phyloP scores from a whole-genome alignment of 345 rosid genomes.

The Atalantia buxifolia region DNA sequence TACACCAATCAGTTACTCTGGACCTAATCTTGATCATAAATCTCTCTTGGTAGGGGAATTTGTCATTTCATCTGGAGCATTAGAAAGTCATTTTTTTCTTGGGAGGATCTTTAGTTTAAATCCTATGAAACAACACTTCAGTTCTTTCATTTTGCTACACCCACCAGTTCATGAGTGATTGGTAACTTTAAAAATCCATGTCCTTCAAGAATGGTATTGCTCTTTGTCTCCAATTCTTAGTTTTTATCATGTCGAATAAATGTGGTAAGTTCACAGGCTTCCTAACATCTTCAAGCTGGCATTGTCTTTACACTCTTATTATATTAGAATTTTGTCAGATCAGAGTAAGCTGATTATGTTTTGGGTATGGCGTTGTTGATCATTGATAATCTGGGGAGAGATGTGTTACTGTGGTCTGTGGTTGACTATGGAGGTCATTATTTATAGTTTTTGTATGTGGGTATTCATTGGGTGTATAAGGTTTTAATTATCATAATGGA shows the following conservation, averaged over 20 bases:
- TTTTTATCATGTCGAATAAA: not conserved
- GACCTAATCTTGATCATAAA: not conserved
- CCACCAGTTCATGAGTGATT: not conserved
- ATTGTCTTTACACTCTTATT: not conserved
- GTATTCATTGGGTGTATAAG: not conserved
- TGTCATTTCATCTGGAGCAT: not conserved
- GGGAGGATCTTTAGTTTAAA: not conserved
- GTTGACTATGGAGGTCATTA: not conserved
- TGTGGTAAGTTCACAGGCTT: not conserved
- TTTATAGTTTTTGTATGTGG: not conserved
- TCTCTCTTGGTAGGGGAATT: not conserved
- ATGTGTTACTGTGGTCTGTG: not conserved
- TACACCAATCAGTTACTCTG: not conserved
- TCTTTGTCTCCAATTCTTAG: not conserved
- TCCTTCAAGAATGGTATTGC: not conserved
- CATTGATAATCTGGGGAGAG: not conserved
- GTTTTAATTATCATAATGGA: not conserved
- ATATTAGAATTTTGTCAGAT: not conserved
- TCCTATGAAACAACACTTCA: not conserved
- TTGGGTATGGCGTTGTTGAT: not conserved
- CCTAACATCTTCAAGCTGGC: not conserved
- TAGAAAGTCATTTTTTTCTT: not conserved
- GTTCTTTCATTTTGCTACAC: not conserved
- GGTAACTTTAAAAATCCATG: not conserved
- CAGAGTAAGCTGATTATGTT: not conserved